These are phyloP conservation scores for Saccharomycopsis vini DNA, from an alignment of 805 yeast genomes.

Conservation along the genomic window DNA sequence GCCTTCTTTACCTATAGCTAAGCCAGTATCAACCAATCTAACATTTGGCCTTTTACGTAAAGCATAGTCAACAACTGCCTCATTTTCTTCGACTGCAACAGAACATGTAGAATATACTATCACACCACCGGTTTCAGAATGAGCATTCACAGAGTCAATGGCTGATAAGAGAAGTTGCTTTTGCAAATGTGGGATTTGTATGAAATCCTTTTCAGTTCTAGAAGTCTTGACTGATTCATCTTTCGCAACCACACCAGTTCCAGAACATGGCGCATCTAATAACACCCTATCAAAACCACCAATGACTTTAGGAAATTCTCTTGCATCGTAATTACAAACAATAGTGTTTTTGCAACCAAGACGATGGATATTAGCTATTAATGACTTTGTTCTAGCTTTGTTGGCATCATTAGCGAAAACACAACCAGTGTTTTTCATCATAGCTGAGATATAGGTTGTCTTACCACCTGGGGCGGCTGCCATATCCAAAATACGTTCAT, in stretches of 20 bases:
- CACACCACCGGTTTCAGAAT: conserved; percentile 84
- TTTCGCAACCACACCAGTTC: conserved; percentile 98
- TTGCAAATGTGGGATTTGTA: conserved; percentile 93
- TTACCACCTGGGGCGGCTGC: conserved; percentile 74
- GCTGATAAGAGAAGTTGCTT: conserved; percentile 90
- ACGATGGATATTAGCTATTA: conserved; percentile 96
- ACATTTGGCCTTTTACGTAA: conserved; percentile 94
- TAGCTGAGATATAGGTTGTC: conserved; percentile 48
- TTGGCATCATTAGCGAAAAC: conserved; percentile 96
- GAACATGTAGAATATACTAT: conserved; percentile 98
- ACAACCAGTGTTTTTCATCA: conserved; percentile 97
- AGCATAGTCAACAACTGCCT: conserved; percentile 97
- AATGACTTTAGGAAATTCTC: conserved; percentile 95
- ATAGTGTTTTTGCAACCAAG: conserved; percentile 93
- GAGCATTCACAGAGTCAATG: conserved; percentile 93
- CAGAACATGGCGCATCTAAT: conserved; percentile 98
- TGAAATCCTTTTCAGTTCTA: conserved; percentile 92
- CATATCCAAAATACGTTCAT: conserved; percentile 94
- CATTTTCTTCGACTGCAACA: conserved; percentile 96
- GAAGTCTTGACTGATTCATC: conserved; percentile 90
- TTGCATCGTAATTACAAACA: conserved; percentile 95
- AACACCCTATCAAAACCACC: conserved; percentile 96
- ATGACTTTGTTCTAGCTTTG: conserved; percentile 90
- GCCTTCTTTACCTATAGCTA: conserved; percentile 93
- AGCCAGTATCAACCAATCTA: conserved; percentile 83